Evolutionary conservation across 2,329 filamentous ascomycete genomes (phyloP), one percentile per base, ranked within the genome.

Genomic region (Metarhizium rileyi): DNA sequence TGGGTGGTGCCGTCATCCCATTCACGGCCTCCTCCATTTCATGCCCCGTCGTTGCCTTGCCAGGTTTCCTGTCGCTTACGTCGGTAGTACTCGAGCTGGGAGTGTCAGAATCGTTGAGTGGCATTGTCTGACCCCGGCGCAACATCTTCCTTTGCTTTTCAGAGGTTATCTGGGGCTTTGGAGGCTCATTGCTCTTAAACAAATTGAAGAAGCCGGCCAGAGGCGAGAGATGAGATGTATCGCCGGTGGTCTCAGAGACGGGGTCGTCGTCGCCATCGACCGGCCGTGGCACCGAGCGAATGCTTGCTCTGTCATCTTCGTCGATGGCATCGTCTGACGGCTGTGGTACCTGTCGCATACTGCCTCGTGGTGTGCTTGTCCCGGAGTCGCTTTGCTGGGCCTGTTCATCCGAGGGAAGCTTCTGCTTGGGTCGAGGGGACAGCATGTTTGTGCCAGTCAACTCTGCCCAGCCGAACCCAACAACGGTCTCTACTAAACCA

Each of bases 401-500:
- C 5, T 42, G 45, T 1, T 61, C 59, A 43, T 66, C 65, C 2
- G 62, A 61, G 1, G 69, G 65, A 4, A 70, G 61, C 60, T 73
- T 68, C n/a, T 66, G 68, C n/a, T 67, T 70, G 27, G 69, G 65
- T 52, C 75, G 68, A 6, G 73, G 66, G 14, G 67, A 61, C 2
- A 58, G 73, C 60, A 77, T 72, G 55, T 80, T 86, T n/a, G 84
- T 70, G 18, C 81, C 81, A 0, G 88, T 96, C 50, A 98, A 70
- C 66, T 98, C 93, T 8, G 89, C 87, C 87, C 90, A 96, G 2
- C 93, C 91, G 76, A 91, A 96, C 49, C 87, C 88, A 27, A 93
- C 89, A 55, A 97, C 83, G 0, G 90, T 95, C 48, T 94, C 90
- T 35, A 98, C 87, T 26, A 97, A 72, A 1, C 91, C 91, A 53